These are phyloP conservation scores for Coemansia sp. DNA, from an alignment of 192 early-diverging fungal genomes.

Conservation along the genomic window DNA sequence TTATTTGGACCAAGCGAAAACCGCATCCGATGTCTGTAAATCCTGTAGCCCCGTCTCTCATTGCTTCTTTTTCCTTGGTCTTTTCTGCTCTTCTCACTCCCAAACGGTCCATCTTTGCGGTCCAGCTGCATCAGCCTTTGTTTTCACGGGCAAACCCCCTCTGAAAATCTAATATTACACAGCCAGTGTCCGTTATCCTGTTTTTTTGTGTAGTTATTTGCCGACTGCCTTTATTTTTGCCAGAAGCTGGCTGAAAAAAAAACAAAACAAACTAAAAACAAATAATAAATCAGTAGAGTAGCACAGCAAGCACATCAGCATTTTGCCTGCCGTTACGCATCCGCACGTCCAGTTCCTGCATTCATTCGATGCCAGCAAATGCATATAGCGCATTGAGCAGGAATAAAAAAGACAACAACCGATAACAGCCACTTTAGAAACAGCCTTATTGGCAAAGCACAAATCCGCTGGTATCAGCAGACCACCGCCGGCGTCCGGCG, in stretches of 20 bases:
- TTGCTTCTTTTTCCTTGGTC: neutral
- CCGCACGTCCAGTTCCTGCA: neutral
- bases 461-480: slow-evolving; percentile 1
- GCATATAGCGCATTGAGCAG: neutral
- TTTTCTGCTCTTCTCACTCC: neutral
- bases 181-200: neutral
- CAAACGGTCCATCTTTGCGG: neutral
- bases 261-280: neutral
- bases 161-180: neutral
- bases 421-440: neutral
- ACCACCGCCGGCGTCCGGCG: neutral
- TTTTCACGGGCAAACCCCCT: neutral
- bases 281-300: neutral
- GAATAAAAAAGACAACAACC: neutral
- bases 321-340: neutral
- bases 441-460: neutral
- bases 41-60: neutral
- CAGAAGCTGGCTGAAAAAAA: neutral
- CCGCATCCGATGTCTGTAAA: neutral
- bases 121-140: neutral
- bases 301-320: neutral
- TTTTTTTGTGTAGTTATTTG: slow-evolving; percentile 1
- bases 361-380: neutral
- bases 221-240: neutral
- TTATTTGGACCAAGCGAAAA: neutral